phyloP scores from a whole-genome alignment of 2,329 filamentous ascomycete species.

The Sphaerulina vaccinii region DNA sequence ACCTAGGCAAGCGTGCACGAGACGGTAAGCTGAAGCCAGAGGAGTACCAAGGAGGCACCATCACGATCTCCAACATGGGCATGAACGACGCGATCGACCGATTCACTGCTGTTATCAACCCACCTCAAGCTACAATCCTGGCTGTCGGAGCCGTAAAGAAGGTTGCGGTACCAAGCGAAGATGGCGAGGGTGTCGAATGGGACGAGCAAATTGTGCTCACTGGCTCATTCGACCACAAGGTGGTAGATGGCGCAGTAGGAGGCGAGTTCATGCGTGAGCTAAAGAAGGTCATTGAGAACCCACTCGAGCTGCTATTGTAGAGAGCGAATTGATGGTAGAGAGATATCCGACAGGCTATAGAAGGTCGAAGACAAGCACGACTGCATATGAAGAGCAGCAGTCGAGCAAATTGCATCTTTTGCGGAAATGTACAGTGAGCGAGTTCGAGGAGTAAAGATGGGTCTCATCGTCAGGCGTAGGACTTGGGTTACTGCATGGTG shows the following conservation, averaged over 20 bases:
- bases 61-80: constrained; percentile 99
- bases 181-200: constrained; percentile 76
- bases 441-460: constrained; percentile 10
- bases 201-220: constrained; percentile 97
- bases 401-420: constrained; percentile 14
- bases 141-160: constrained; percentile 94
- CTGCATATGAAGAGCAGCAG: constrained; percentile 1
- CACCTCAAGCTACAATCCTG: constrained; percentile 91
- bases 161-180: constrained; percentile 85
- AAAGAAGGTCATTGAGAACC: constrained; percentile 98
- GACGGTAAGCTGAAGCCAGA: constrained; percentile 99
- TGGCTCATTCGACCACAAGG: constrained; percentile 97
- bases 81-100: constrained; percentile 97
- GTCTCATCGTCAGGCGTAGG: background rate
- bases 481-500: background rate
- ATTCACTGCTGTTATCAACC: constrained; percentile 99
- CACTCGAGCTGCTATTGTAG: constrained; percentile 87
- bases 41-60: constrained; percentile 97
- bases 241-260: constrained; percentile 92
- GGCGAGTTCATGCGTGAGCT: constrained; percentile 95
- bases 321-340: background rate
- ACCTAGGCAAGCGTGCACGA: constrained; percentile 91
- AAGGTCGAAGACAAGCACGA: constrained; percentile 4
- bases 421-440: constrained; percentile 27
- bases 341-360: constrained; percentile 16